These are phyloP conservation scores for Polyplosphaeria fusca DNA, from an alignment of 495 filamentous ascomycete species.

Conservation along the genomic window DNA sequence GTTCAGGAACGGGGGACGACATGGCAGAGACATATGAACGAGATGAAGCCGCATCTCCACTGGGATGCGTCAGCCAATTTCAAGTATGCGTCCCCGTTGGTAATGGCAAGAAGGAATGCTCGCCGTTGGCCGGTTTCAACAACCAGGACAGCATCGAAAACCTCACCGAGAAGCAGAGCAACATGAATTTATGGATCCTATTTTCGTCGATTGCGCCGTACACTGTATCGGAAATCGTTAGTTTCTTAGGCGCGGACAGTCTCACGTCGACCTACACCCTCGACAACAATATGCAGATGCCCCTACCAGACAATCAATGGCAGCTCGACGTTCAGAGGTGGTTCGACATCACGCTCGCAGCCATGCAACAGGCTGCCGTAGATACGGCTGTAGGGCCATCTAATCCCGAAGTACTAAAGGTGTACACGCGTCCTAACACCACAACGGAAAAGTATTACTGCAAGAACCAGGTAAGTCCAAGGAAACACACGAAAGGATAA, in stretches of 20 bases:
- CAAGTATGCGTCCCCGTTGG: not conserved
- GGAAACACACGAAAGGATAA: not conserved
- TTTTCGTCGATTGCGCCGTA: too few species aligned
- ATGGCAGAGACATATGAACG: not conserved
- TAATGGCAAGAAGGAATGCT: not conserved
- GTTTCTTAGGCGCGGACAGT: not conserved
- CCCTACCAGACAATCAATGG: slow-evolving; percentile 8
- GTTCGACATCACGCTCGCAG: not conserved
- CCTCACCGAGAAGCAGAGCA: too few species aligned
- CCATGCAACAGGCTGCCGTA: not conserved
- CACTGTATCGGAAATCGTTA: too few species aligned
- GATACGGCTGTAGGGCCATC: slow-evolving; percentile 1
- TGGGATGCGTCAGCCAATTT: slow-evolving; percentile 3
- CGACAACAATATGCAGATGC: not conserved
- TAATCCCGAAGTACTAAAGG: not conserved
- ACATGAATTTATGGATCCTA: too few species aligned
- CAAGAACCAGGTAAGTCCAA: slow-evolving; percentile 4
- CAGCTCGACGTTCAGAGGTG: not conserved
- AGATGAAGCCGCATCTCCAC: not conserved
- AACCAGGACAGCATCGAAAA: too few species aligned
- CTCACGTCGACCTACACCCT: not conserved
- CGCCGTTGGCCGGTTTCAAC: not conserved
- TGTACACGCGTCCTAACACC: not conserved
- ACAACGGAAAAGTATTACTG: not conserved
- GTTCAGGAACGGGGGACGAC: not conserved